Conservation (phyloP, 306 rosid genomes). For the Gleditsia sinensis region DNA sequence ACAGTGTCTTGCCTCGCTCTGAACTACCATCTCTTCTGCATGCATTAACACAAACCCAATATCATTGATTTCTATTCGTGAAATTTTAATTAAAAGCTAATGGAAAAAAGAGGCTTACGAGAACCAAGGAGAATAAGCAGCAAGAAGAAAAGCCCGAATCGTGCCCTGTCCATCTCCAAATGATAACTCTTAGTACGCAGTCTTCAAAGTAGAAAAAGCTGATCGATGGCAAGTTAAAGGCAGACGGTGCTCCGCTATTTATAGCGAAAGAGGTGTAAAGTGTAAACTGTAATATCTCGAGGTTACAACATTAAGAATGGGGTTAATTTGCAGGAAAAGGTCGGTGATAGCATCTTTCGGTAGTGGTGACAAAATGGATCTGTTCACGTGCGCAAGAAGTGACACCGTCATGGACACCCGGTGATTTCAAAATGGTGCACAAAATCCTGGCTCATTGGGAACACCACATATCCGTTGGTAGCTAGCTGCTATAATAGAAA, state of each 20-base stretch:
- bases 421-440: background rate
- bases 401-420: background rate
- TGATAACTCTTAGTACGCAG: background rate
- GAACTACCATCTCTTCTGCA: slow-evolving; percentile 44
- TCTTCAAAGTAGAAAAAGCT: too few relatives aligned
- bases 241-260: too few relatives aligned
- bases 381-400: slow-evolving; percentile 14
- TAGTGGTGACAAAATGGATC: background rate
- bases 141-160: slow-evolving; percentile 36
- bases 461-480: too few relatives aligned
- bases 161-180: slow-evolving; percentile 32
- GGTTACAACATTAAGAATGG: too few relatives aligned
- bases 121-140: slow-evolving; percentile 43
- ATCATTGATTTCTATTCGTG: too few relatives aligned
- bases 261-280: too few relatives aligned
- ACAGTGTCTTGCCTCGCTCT: slow-evolving; percentile 47
- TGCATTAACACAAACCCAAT: background rate
- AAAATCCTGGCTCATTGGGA: background rate
- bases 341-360: background rate
- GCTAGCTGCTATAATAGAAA: too few relatives aligned
- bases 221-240: too few relatives aligned
- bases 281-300: too few relatives aligned
- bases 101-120: slow-evolving; percentile 5
- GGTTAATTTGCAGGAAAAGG: background rate
- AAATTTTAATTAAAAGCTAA: too few relatives aligned